Base-by-base conservation (phyloP, 1,139 yeast genomes). In the Geotrichum australiense region DNA sequence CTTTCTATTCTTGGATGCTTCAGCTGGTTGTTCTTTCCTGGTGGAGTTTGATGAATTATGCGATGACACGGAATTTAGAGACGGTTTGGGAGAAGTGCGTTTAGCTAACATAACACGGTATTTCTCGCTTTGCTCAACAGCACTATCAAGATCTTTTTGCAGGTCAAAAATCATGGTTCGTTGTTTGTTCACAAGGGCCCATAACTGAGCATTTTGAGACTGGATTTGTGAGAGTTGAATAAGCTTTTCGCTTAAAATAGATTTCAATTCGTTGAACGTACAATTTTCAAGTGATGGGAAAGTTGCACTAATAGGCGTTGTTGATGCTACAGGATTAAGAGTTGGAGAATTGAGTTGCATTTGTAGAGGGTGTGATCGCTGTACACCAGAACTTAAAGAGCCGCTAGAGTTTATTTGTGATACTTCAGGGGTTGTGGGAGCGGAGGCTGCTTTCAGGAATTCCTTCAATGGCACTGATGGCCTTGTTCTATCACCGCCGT, bases 141-240 rank as follows among this genome's bases (percentile, higher is more conserved):
- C 53, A 11, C 39, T 45, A 30, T 53, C 59, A 15, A 58, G 47
- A 37, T 59, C 62, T 24, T 49, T 44, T 33, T 56, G 63, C 8
- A 58, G 47, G 10, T 58, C 62, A 31, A 54, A 47, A 30, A 59
- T 56, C 53, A 57, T 57, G 15, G 53, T 48, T 12, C 59, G 53
- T 36, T 58, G 63, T 36, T 55, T 52, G 38, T 53, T 52, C 31
- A 58, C 59, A 36, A 58, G 48, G 26, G 53, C 45, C 61, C 61
- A 55, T 28, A 59, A 49, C 40, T 58, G 59, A 3, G 52, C 41
- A 42, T 58, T 58, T 45, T 58, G 59, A n/a, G 50, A 33, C 39
- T 53, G 55, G 24, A 54, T 42, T 39, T 53, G 54, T 2, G 53
- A 45, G 15, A 45, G 31, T 21, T 45, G 43, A 26, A 45, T 38